Evolutionary conservation across 495 filamentous ascomycete species (phyloP).

Genomic region (Tuber indicum): DNA sequence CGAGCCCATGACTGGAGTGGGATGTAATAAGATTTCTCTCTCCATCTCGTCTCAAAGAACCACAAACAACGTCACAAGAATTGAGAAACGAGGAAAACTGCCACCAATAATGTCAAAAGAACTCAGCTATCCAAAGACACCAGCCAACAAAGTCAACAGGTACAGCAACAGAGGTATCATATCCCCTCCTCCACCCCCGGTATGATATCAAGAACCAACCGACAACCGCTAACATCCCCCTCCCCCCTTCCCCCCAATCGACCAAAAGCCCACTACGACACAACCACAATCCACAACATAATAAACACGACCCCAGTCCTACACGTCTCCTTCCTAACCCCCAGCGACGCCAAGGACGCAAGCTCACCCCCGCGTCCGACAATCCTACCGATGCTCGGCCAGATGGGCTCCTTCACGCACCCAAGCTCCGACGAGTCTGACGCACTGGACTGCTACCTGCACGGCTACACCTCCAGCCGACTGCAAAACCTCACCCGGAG

Average conservation of each 20-base stretch:
- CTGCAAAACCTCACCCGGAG: constrained; percentile 63
- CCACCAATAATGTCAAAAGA: constrained; percentile 48
- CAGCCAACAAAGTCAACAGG: constrained; percentile 66
- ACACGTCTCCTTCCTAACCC: constrained; percentile 72
- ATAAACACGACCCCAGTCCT: constrained; percentile 70
- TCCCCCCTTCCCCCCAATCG: too few relatives aligned
- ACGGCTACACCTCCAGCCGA: constrained; percentile 78
- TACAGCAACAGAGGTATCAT: constrained; percentile 58
- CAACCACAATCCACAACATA: constrained; percentile 68
- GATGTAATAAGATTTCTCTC: background rate
- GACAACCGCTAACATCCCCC: constrained; percentile 14
- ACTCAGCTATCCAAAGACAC: constrained; percentile 61
- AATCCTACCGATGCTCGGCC: constrained; percentile 82
- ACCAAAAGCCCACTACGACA: constrained; percentile 63
- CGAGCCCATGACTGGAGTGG: background rate
- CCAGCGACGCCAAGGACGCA: constrained; percentile 43
- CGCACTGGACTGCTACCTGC: constrained; percentile 72
- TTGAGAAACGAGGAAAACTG: background rate
- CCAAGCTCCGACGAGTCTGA: constrained; percentile 59
- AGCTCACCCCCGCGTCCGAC: constrained; percentile 60
- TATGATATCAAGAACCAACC: background rate
- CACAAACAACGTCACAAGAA: background rate
- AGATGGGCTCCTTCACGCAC: constrained; percentile 63
- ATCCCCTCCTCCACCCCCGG: too few relatives aligned
- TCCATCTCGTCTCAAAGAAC: background rate